Conservation (phyloP, 306 rosid species). For the Gillenia trifoliata region DNA sequence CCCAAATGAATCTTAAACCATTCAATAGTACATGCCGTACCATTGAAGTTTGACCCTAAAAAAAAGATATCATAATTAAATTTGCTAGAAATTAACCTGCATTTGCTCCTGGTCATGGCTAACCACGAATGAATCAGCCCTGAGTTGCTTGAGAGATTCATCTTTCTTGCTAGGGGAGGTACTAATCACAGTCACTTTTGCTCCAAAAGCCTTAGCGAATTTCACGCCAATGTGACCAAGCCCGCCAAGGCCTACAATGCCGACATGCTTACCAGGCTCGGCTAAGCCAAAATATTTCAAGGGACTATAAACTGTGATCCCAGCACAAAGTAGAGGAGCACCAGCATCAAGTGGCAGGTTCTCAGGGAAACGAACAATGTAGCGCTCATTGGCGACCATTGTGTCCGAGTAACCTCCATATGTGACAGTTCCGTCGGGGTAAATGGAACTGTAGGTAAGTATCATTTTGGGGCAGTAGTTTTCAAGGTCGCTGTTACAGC, state of each 20-base stretch:
- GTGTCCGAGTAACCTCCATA: conserved; percentile 48
- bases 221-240: conserved; percentile 46
- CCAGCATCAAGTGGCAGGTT: conserved; percentile 37
- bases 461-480: conserved; percentile 36
- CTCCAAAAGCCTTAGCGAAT: conserved; percentile 52
- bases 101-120: conserved; percentile 36
- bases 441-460: conserved; percentile 9
- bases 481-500: conserved; percentile 37
- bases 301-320: conserved; percentile 57
- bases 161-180: conserved; percentile 40
- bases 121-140: conserved; percentile 43
- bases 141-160: conserved; percentile 33
- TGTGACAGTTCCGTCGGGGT: conserved; percentile 33
- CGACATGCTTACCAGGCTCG: conserved; percentile 35
- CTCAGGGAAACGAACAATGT: conserved; percentile 40
- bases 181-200: conserved; percentile 40
- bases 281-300: conserved; percentile 27
- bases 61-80: background rate
- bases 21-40: no score
- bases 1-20: no score
- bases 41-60: no score
- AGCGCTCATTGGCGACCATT: conserved; percentile 47
- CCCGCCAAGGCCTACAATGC: conserved; percentile 54
- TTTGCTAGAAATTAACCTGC: background rate
- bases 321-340: conserved; percentile 57